phyloP scores from a whole-genome alignment of 306 rosid genomes.

The Lablab purpureus region DNA sequence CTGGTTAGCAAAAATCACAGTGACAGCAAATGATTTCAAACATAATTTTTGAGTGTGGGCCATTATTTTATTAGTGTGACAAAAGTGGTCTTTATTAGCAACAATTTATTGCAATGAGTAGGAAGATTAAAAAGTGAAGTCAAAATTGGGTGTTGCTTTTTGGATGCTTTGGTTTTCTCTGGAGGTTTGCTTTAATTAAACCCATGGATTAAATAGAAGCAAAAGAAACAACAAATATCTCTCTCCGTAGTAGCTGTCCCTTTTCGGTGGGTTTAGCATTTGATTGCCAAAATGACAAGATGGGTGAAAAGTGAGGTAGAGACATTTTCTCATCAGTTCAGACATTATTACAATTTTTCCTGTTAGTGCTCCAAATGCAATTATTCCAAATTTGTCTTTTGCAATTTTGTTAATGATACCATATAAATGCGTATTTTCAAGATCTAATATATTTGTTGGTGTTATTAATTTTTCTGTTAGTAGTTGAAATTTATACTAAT shows the following conservation, averaged over 20 bases:
- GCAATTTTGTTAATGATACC: not conserved
- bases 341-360: slow-evolving; percentile 20
- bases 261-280: slow-evolving; percentile 25
- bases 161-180: slow-evolving; percentile 57
- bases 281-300: slow-evolving; percentile 44
- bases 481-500: not conserved
- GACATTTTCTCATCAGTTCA: slow-evolving; percentile 18
- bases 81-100: slow-evolving; percentile 33
- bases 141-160: slow-evolving; percentile 51
- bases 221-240: slow-evolving; percentile 35
- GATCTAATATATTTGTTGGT: not conserved
- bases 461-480: not conserved
- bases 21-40: slow-evolving; percentile 35
- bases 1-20: slow-evolving; percentile 5
- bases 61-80: slow-evolving; percentile 36
- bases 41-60: slow-evolving; percentile 38
- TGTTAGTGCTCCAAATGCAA: slow-evolving; percentile 35
- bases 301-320: slow-evolving; percentile 31
- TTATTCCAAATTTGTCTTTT: slow-evolving; percentile 30
- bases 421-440: not conserved
- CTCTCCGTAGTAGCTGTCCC: slow-evolving; percentile 34
- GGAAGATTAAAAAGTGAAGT: slow-evolving; percentile 43
- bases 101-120: slow-evolving; percentile 40
- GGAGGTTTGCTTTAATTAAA: slow-evolving; percentile 45
- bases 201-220: slow-evolving; percentile 15